These are phyloP conservation scores for Iris macrosiphon DNA, from an alignment of 106 monocot species.

Conservation along the genomic window DNA sequence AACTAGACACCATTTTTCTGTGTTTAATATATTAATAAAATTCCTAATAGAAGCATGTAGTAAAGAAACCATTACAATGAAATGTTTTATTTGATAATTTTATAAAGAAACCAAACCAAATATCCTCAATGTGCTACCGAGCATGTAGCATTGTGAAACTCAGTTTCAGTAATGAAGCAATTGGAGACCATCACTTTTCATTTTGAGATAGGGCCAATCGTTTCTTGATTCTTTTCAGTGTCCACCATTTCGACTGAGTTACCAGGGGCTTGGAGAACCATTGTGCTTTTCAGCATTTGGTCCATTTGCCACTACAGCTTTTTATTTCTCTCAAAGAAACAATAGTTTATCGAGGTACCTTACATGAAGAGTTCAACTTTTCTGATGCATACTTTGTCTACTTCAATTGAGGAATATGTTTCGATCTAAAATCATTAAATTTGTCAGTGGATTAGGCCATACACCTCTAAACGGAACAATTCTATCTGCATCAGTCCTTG, in stretches of 20 bases:
- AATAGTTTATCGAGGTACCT: conserved; percentile 30
- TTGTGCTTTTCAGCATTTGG: conserved; percentile 95
- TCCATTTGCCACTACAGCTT: conserved; percentile 95
- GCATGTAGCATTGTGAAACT: no score
- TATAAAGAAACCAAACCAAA: no score
- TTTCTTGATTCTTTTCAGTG: conserved; percentile 60
- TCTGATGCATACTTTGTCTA: background rate
- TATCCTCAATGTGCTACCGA: no score
- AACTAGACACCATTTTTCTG: no score
- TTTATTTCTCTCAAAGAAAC: conserved; percentile 66
- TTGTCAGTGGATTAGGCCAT: conserved; percentile 30
- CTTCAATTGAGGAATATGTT: no score
- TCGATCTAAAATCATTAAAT: conserved; percentile 11
- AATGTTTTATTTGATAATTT: no score
- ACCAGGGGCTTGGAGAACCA: conserved; percentile 89
- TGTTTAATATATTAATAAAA: no score
- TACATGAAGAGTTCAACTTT: background rate
- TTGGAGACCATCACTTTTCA: no score
- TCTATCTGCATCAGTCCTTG: conserved; percentile 66
- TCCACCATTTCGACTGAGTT: conserved; percentile 91
- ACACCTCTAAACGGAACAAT: conserved; percentile 45
- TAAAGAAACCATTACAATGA: no score
- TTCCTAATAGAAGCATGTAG: no score
- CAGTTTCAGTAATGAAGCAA: no score
- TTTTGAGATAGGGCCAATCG: no score